phyloP scores from a whole-genome alignment of 306 rosid genomes.

The Ormosia semicastrata region DNA sequence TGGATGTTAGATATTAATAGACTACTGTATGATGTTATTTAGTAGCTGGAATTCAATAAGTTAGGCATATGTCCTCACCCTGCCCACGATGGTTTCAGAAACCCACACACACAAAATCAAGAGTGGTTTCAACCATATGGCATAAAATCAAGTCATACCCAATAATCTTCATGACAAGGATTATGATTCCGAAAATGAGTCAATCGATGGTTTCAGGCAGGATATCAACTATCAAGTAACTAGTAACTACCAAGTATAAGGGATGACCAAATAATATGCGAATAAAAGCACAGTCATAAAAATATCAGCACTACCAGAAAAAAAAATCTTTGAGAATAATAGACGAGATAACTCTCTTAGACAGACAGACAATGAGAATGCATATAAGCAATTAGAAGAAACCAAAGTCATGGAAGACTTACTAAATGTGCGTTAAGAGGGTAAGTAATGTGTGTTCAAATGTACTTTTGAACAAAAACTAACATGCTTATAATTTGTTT shows the following conservation, averaged over 20 bases:
- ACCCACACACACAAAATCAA: neutral
- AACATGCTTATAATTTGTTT: no score
- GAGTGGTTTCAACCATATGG: neutral
- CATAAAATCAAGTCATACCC: neutral
- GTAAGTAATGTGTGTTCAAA: neutral
- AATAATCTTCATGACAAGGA: neutral
- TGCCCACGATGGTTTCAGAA: neutral
- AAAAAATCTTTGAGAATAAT: neutral
- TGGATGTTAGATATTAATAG: neutral
- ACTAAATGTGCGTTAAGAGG: neutral
- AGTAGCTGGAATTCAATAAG: neutral
- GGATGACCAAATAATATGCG: neutral
- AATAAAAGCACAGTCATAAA: neutral
- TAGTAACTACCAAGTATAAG: neutral
- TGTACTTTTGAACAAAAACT: no score
- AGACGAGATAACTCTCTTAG: neutral
- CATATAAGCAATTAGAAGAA: neutral
- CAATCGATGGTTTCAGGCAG: neutral
- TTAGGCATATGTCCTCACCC: neutral
- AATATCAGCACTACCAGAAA: neutral
- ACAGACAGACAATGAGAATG: neutral
- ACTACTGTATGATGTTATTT: neutral
- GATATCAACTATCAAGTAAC: neutral
- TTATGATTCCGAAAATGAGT: neutral
- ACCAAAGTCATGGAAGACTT: neutral